Conservation (phyloP, 306 rosid genomes). For the Pyrus bretschneideri region DNA sequence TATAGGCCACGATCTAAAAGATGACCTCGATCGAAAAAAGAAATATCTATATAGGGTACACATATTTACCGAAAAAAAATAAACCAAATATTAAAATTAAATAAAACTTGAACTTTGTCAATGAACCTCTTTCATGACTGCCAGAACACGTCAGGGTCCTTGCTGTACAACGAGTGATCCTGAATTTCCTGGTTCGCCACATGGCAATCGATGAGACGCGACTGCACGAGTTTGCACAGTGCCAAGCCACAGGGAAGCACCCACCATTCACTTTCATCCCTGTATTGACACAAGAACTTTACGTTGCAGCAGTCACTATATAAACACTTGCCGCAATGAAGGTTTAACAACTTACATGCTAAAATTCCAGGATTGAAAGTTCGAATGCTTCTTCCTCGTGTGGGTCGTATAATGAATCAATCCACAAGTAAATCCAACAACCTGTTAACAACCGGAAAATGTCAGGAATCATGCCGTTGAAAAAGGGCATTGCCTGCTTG, state of each 20-base stretch:
- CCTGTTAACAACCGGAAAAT: slow-evolving; percentile 32
- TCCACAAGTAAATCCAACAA: slow-evolving; percentile 82
- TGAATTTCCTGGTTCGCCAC: slow-evolving; percentile 94
- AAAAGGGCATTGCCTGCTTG: not conserved
- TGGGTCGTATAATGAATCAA: slow-evolving; percentile 57
- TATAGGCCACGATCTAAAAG: not conserved
- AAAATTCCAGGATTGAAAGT: slow-evolving; percentile 80
- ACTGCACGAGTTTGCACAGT: slow-evolving; percentile 72
- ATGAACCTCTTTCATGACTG: slow-evolving; percentile 36
- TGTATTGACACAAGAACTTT: slow-evolving; percentile 20
- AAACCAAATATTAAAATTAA: not conserved
- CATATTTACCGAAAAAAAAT: not conserved
- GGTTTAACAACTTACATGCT: slow-evolving; percentile 54
- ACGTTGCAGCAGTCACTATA: not conserved
- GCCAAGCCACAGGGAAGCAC: slow-evolving; percentile 81
- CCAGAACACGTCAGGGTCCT: slow-evolving; percentile 77
- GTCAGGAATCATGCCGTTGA: not conserved
- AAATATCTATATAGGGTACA: not conserved
- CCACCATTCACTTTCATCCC: slow-evolving; percentile 99
- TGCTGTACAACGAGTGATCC: slow-evolving; percentile 79
- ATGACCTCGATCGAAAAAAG: not conserved
- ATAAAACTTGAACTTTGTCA: not conserved
- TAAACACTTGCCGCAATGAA: not conserved
- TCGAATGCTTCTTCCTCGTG: slow-evolving; percentile 50
- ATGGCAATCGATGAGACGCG: slow-evolving; percentile 72